Evolutionary conservation across 2,329 filamentous ascomycete species (phyloP), one percentile per base, ranked within the genome.

Genomic region (Aspergillus japonicus): DNA sequence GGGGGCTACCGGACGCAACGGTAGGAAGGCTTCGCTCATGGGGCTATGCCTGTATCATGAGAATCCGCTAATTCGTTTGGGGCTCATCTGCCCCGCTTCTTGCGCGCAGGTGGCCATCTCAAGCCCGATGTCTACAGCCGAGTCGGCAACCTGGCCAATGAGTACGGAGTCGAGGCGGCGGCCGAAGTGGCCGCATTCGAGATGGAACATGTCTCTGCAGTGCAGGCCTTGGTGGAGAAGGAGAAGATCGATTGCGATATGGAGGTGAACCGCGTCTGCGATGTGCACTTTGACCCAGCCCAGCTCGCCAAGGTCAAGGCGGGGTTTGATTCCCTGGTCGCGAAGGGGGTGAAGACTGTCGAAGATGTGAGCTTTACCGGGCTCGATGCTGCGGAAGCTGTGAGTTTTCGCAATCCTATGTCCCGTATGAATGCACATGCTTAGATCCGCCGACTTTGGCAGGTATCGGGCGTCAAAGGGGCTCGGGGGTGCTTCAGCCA

Each of bases 181-280:
- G 65, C 69, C 11, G 75, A 79, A 59, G 64, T 80, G 10, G 72
- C 75, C 0, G 66, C 69, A 7, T 80, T 79, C 57, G 78, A 81
- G 59, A 66, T 69, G 3, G 67, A 71, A 19, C 76, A 81, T 64
- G 65, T 80, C n/a, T 58, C 66, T 2, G 73, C 71, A 1, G 64
- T 81, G n/a, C 74, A 77, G 55, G 65, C 72, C 1, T 64, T 80
- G 3, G 68, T 80, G 8, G 71, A 77, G 26, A 70, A 68, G 47
- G 77, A 80, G 58, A 67, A 70, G 0, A 77, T 81, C 35, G 77
- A 80, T 21, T 80, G 78, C 54, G 78, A 81, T 42, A 76, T 79
- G 35, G 67, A 66, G 1, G 64, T 80, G 2, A 77, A 76, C 1
- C 67, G 75, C 19, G 71, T 72, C 1, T 66, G 76, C 24, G 79